Percentiles rank a stretch among this genome's conserved stretches.
phyloP scores from a whole-genome alignment of 805 yeast species.

The Nakazawaea siamensis region DNA sequence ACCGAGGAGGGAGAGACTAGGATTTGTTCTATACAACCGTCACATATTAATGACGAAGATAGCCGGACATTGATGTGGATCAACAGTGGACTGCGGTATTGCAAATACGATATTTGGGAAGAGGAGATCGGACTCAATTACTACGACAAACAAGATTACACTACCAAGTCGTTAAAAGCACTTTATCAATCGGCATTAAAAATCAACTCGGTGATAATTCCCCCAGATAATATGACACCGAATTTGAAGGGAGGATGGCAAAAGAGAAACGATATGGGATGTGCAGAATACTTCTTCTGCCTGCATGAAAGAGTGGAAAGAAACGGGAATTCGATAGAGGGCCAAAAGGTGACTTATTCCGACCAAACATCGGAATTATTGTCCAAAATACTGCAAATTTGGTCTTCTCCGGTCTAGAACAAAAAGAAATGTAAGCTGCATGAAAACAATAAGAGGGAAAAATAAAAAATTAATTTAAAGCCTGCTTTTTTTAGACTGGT shows the following conservation, averaged over 20 bases:
- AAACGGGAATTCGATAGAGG: neutral
- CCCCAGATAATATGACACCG: slow-evolving; percentile 35
- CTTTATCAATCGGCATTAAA: slow-evolving; percentile 30
- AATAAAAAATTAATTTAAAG: too few relatives aligned
- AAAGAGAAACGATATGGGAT: slow-evolving; percentile 7
- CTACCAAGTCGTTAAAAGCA: slow-evolving; percentile 17
- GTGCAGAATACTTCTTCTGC: slow-evolving; percentile 8
- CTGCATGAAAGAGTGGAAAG: slow-evolving; percentile 2
- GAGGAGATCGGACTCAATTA: slow-evolving; percentile 29
- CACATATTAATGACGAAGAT: slow-evolving; percentile 46
- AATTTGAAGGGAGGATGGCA: slow-evolving; percentile 40
- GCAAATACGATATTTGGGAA: slow-evolving; percentile 33
- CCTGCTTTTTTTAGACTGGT: too few relatives aligned
- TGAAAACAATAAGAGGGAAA: too few relatives aligned
- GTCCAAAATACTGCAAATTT: too few relatives aligned
- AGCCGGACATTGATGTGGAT: slow-evolving; percentile 50
- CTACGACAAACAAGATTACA: slow-evolving; percentile 19
- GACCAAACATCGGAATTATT: too few relatives aligned
- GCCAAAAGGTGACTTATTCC: too few relatives aligned
- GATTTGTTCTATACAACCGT: slow-evolving; percentile 40
- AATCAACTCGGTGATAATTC: slow-evolving; percentile 31
- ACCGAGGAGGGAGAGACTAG: slow-evolving; percentile 8
- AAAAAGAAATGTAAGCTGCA: too few relatives aligned
- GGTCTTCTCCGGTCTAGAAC: too few relatives aligned
- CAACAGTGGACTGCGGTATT: slow-evolving; percentile 62